Percentiles rank a stretch among this genome's conserved stretches.
phyloP scores from a whole-genome alignment of 2,329 filamentous ascomycete species.

The Dactylellina haptotyla region DNA sequence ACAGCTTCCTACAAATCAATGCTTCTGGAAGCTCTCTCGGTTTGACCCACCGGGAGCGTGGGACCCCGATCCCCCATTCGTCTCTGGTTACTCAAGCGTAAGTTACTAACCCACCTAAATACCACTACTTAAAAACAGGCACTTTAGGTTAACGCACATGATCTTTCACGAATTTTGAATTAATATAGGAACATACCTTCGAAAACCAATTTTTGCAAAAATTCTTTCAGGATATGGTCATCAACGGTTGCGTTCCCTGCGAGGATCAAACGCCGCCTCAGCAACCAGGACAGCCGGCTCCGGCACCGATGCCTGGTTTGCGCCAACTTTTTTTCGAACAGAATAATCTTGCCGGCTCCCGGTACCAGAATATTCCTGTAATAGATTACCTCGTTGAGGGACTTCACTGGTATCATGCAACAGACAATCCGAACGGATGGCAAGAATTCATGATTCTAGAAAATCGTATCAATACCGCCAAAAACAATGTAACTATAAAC shows the following conservation, averaged over 20 bases:
- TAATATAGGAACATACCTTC: constrained; percentile 15
- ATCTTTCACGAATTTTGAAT: neutral
- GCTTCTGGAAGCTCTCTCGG: neutral
- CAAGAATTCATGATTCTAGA: constrained; percentile 16
- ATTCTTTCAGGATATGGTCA: constrained; percentile 8
- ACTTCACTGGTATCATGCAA: constrained; percentile 14
- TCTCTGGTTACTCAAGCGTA: constrained; percentile 12
- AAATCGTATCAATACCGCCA: constrained; percentile 15
- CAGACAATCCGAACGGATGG: constrained; percentile 2
- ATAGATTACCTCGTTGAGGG: constrained; percentile 5
- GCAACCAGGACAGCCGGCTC: neutral
- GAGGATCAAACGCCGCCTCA: neutral
- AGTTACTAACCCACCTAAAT: neutral
- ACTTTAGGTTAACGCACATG: neutral
- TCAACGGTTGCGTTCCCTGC: neutral
- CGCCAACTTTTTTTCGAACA: constrained; percentile 7
- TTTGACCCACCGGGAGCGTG: neutral
- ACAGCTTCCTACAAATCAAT: neutral
- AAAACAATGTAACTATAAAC: constrained; percentile 7
- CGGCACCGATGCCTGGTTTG: neutral
- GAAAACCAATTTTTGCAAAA: constrained; percentile 9
- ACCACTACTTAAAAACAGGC: neutral
- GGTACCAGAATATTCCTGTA: neutral
- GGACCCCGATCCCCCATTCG: neutral
- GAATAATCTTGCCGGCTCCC: neutral